Conservation (phyloP, 2,329 filamentous ascomycete genomes). For the Monosporascus sp. region DNA sequence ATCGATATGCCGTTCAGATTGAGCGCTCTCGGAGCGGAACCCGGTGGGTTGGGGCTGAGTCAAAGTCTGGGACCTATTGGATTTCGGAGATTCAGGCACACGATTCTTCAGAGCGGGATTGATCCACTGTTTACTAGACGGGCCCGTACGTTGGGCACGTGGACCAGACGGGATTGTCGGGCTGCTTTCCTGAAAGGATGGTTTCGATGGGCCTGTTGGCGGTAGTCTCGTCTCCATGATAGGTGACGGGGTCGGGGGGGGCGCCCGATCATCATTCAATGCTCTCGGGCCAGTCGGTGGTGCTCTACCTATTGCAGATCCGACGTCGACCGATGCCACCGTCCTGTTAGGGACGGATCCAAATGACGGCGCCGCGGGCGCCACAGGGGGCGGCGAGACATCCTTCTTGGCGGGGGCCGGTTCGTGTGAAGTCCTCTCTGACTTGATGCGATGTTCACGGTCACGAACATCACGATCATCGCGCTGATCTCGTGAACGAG, state of each 20-base stretch:
- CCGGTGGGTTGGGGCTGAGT: slow-evolving; percentile 32
- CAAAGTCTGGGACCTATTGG: slow-evolving; percentile 46
- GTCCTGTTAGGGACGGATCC: slow-evolving; percentile 49
- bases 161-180: slow-evolving; percentile 49
- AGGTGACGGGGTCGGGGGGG: slow-evolving; percentile 35
- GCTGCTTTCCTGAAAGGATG: slow-evolving; percentile 36
- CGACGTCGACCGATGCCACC: slow-evolving; percentile 29
- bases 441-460: slow-evolving; percentile 38
- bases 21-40: slow-evolving; percentile 30
- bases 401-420: slow-evolving; percentile 42
- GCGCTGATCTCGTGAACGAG: slow-evolving; percentile 37
- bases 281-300: slow-evolving; percentile 51
- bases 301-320: slow-evolving; percentile 37
- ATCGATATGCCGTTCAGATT: slow-evolving; percentile 35
- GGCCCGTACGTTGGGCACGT: slow-evolving; percentile 44
- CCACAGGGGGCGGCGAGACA: slow-evolving; percentile 52
- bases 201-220: slow-evolving; percentile 39
- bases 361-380: slow-evolving; percentile 54
- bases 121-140: slow-evolving; percentile 57
- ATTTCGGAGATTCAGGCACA: slow-evolving; percentile 46
- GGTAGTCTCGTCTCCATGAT: slow-evolving; percentile 31
- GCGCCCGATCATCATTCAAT: slow-evolving; percentile 43
- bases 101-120: slow-evolving; percentile 47
- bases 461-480: slow-evolving; percentile 46
- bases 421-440: slow-evolving; percentile 49